Evolutionary conservation across 768 basidiomycete genomes (phyloP).

Genomic region (Pisolithus microcarpus): DNA sequence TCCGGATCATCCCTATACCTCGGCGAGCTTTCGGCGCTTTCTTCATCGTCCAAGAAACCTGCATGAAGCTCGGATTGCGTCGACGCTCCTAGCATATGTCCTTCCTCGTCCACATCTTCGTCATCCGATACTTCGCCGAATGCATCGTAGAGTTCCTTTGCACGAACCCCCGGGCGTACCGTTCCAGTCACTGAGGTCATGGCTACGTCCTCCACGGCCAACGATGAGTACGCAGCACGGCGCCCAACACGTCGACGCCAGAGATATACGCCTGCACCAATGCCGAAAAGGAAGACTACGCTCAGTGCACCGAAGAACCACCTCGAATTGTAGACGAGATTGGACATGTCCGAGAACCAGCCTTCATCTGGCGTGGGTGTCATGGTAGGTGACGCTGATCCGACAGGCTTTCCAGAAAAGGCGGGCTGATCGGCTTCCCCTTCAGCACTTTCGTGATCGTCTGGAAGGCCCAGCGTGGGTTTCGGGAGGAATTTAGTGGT

Average conservation of each 20-base stretch:
- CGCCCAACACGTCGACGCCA: constrained; percentile 53
- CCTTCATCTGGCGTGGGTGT: constrained; percentile 68
- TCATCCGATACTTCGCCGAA: constrained; percentile 89
- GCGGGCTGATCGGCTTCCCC: constrained; percentile 79
- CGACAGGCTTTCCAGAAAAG: constrained; percentile 38
- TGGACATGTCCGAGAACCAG: constrained; percentile 76
- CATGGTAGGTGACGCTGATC: constrained; percentile 29
- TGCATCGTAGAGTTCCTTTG: constrained; percentile 93
- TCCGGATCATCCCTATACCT: constrained; percentile 52
- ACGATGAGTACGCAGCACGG: constrained; percentile 45
- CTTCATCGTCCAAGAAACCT: constrained; percentile 73
- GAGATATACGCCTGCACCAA: constrained; percentile 69
- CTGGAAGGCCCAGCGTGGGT: constrained; percentile 82
- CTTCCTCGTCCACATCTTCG: constrained; percentile 66
- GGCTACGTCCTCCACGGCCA: constrained; percentile 63
- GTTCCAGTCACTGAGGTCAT: constrained; percentile 62
- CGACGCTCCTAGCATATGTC: constrained; percentile 26
- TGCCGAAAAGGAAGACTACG: constrained; percentile 68
- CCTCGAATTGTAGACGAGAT: constrained; percentile 64
- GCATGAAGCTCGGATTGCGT: constrained; percentile 59
- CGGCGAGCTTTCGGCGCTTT: constrained; percentile 25
- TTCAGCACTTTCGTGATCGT: constrained; percentile 71
- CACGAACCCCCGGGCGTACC: constrained; percentile 37
- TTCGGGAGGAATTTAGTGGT: constrained; percentile 65
- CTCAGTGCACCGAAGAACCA: constrained; percentile 90